These are phyloP conservation scores for Penicillium capsulatum DNA, from an alignment of 2,329 filamentous ascomycete genomes.

Conservation along the genomic window DNA sequence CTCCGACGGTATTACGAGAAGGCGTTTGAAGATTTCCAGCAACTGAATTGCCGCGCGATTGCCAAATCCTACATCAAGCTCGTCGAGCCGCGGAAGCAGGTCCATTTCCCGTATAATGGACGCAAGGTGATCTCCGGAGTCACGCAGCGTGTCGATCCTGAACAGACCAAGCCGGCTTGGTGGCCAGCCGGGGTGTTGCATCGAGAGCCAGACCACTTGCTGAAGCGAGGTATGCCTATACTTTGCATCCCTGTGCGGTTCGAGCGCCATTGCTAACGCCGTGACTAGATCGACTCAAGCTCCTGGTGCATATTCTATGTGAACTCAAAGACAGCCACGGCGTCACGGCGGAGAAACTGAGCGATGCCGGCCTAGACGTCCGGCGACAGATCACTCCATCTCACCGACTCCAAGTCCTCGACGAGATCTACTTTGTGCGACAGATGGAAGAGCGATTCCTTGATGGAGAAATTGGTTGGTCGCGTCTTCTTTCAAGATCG, in stretches of 20 bases:
- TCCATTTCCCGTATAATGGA: constrained; percentile 47
- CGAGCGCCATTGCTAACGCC: constrained; percentile 3
- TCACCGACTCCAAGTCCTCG: constrained; percentile 29
- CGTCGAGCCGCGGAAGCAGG: constrained; percentile 48
- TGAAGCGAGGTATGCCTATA: constrained; percentile 26
- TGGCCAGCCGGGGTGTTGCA: constrained; percentile 33
- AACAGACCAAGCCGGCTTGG: constrained; percentile 34
- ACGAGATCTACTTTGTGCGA: constrained; percentile 35
- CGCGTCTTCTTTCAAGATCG: not conserved
- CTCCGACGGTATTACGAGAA: constrained; percentile 38
- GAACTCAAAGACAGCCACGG: constrained; percentile 32
- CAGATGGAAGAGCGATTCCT: constrained; percentile 32
- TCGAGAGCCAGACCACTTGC: constrained; percentile 33
- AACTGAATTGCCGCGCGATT: constrained; percentile 44
- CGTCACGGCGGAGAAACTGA: constrained; percentile 31
- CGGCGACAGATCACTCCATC: constrained; percentile 30
- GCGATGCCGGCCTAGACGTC: constrained; percentile 34
- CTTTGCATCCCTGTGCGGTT: too few relatives aligned
- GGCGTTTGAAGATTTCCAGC: constrained; percentile 43
- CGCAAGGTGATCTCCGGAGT: constrained; percentile 29
- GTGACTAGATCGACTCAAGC: constrained; percentile 24
- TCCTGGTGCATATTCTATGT: constrained; percentile 35
- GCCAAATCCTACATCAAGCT: constrained; percentile 47
- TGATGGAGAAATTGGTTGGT: constrained; percentile 28
- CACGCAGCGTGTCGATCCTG: constrained; percentile 31